phyloP scores from a whole-genome alignment of 1,284 basidiomycete species.

The Volvariella surrecta region DNA sequence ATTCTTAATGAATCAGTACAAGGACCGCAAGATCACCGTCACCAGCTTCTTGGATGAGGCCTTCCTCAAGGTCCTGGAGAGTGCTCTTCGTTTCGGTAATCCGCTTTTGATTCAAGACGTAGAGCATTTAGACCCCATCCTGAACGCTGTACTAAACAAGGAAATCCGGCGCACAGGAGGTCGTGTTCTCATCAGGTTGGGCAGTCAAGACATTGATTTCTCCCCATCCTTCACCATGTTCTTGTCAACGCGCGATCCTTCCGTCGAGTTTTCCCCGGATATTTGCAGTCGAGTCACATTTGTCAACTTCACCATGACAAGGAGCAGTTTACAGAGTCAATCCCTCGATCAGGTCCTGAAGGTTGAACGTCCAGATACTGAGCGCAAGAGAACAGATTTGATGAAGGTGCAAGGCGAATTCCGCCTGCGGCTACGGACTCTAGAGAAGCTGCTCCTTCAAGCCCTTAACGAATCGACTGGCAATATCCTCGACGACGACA shows the following conservation, averaged over 20 bases:
- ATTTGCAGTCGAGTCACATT: conserved; percentile 99
- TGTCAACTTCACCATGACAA: conserved; percentile 99
- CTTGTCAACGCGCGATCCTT: conserved; percentile 94
- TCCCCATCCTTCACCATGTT: conserved; percentile 99
- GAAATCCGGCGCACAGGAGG: conserved; percentile 95
- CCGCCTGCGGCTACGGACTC: conserved; percentile 83
- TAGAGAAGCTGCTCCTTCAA: conserved; percentile 91
- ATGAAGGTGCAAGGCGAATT: conserved; percentile 99
- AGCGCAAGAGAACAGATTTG: conserved; percentile 94
- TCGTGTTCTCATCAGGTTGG: conserved; percentile 94
- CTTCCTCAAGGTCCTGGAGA: conserved; percentile 97
- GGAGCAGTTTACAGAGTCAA: conserved; percentile 96
- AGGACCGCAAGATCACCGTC: conserved; percentile 93
- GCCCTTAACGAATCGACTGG: conserved; percentile 96
- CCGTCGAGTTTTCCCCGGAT: conserved; percentile 96
- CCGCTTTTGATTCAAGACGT: conserved; percentile 97
- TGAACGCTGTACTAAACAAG: conserved; percentile 96
- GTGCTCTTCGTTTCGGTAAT: conserved; percentile 98
- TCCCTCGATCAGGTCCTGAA: conserved; percentile 96
- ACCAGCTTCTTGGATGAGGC: conserved; percentile 99
- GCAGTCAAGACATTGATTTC: conserved; percentile 99
- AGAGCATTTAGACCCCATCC: conserved; percentile 95
- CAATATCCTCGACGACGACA: conserved; percentile 98
- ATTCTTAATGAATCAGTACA: conserved; percentile 93
- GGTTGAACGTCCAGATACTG: conserved; percentile 94